Evolutionary conservation across 2,329 filamentous ascomycete genomes (phyloP).

Genomic region (Elsinoe batatas): DNA sequence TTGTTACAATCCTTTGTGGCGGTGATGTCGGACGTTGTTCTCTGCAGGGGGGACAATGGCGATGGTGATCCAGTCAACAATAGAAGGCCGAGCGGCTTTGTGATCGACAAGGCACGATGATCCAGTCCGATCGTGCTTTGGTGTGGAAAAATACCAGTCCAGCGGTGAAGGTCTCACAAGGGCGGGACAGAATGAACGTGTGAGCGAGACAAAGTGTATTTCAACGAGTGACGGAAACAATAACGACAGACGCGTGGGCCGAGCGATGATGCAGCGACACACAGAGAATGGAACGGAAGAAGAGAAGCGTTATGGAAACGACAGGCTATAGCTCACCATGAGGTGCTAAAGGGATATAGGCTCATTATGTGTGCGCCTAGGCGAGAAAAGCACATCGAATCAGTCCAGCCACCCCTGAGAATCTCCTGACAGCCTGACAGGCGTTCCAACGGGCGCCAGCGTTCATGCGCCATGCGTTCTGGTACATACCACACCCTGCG

Average conservation of each 20-base stretch:
- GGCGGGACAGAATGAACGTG: conserved; percentile 2
- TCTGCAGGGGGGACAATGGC: not conserved
- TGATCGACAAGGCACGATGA: conserved; percentile 1
- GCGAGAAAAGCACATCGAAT: not conserved
- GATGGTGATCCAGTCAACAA: conserved; percentile 11
- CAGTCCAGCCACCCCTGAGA: conserved; percentile 10
- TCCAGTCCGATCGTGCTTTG: not conserved
- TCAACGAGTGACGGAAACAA: conserved; percentile 4
- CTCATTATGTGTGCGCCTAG: conserved; percentile 4
- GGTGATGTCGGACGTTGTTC: conserved; percentile 3
- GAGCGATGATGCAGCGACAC: not conserved
- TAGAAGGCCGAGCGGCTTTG: not conserved
- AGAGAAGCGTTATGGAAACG: conserved; percentile 9
- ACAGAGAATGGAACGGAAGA: conserved; percentile 7
- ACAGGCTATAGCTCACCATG: conserved; percentile 10
- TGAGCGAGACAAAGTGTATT: conserved; percentile 11
- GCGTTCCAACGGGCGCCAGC: conserved; percentile 7
- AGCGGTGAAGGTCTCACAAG: conserved; percentile 3
- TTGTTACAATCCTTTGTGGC: conserved; percentile 4
- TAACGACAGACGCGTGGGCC: conserved; percentile 6
- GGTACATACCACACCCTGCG: conserved; percentile 1
- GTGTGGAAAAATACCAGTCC: not conserved
- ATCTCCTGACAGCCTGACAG: conserved; percentile 9
- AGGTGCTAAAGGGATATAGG: conserved; percentile 7
- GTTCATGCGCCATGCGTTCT: not conserved